Base-by-base conservation (phyloP, 179 eudicot species). In the Heliamphora pulchella region DNA sequence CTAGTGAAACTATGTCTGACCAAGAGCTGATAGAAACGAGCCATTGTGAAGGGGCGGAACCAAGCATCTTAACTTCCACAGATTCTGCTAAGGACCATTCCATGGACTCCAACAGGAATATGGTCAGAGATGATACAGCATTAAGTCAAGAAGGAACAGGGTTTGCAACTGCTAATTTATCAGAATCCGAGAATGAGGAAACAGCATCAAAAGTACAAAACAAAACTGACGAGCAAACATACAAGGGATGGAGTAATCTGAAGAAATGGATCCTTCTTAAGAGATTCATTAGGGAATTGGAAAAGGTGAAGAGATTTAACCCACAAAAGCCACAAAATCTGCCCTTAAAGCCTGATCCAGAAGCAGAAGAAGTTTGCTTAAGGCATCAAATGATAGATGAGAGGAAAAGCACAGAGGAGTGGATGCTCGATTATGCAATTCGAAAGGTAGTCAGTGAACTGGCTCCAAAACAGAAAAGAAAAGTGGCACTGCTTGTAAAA, bases 351-450 rank as follows among this genome's bases (percentile, higher is more conserved):
- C 78, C 90, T 82, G 87, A 78, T 41, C 78, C 82, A 14, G 88
- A 85, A 81, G 76, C 85, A 43, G 90, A 84, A 83, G 86, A 87
- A 62, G 87, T 88, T 73, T 69, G 59, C 31, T 84, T 90, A 47
- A 88, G 86, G 84, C 88, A 79, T 78, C 85, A 87, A 77, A 82
- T 71, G 17, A 71, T 80, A 71, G 89, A 86, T 54, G 90, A 83
- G 80, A 87, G 82, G 82, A 90, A 83, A 80, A 87, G 51, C 3
- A 68, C 90, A 57, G 93, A 92, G 66, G 89, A 89, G 80, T 89
- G 91, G 94, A 89, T 93, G 97, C 94, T 93, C 43, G 96, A 93
- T 84, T 89, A 89, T 82, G 96, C 93, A 43, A 84, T 93, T 74
- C 90, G 83, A 71, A 88, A 89, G 80, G 96, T 83, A 13, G 86